A percentile compares a stretch with the other conserved stretches of the same genome.
These are phyloP conservation scores for Cyclotella distinguenda DNA, from an alignment of 108 stramenopile genomes.

Conservation along the genomic window DNA sequence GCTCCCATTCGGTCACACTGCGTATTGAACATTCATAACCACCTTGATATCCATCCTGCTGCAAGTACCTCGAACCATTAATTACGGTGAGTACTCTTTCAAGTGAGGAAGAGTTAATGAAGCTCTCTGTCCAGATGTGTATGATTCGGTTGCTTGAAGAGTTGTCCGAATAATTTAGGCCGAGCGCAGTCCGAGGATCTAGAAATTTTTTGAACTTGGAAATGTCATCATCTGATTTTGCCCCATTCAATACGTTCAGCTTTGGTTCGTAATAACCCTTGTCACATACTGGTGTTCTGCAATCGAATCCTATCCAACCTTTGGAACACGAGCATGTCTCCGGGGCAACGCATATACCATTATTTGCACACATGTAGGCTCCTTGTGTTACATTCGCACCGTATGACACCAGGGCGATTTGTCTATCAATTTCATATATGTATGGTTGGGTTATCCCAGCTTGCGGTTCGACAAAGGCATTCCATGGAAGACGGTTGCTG, in stretches of 20 bases:
- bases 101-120: slow-evolving; percentile 46
- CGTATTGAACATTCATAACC: slow-evolving; percentile 83
- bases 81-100: slow-evolving; percentile 11
- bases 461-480: slow-evolving; percentile 31
- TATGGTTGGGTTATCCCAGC: slow-evolving; percentile 55
- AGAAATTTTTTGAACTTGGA: slow-evolving; percentile 55
- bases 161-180: slow-evolving; percentile 58
- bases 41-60: slow-evolving; percentile 51
- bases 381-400: slow-evolving; percentile 64
- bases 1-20: slow-evolving; percentile 77
- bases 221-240: slow-evolving; percentile 42
- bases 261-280: slow-evolving; percentile 77
- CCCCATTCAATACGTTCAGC: slow-evolving; percentile 57
- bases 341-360: slow-evolving; percentile 68
- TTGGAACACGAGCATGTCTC: slow-evolving; percentile 73
- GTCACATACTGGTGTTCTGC: slow-evolving; percentile 80
- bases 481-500: slow-evolving; percentile 44
- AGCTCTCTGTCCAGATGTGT: slow-evolving; percentile 43
- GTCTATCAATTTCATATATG: slow-evolving; percentile 61
- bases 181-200: slow-evolving; percentile 42
- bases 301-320: slow-evolving; percentile 90
- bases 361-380: slow-evolving; percentile 83
- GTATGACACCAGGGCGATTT: slow-evolving; percentile 63
- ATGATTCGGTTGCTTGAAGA: slow-evolving; percentile 62
- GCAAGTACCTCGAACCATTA: slow-evolving; percentile 45